Percentiles rank a stretch among this genome's conserved stretches.
Evolutionary conservation across 192 early-diverging fungal genomes (phyloP).

Genomic region (Entomortierella chlamydospora): DNA sequence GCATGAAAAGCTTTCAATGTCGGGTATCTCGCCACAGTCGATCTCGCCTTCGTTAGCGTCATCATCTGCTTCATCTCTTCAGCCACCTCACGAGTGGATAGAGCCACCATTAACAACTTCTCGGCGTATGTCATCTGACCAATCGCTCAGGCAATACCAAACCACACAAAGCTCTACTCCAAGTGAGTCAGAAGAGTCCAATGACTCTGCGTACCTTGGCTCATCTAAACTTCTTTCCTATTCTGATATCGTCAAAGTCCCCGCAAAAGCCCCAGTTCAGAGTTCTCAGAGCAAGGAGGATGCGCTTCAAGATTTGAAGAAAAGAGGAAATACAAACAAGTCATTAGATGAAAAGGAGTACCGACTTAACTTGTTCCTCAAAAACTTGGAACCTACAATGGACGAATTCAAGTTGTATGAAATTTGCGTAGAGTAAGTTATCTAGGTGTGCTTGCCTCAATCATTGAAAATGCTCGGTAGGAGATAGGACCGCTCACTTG

Average conservation of each 20-base stretch:
- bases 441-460: too few species aligned
- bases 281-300: neutral
- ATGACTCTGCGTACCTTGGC: neutral
- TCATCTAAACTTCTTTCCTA: conserved; percentile 15
- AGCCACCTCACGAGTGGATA: conserved; percentile 7
- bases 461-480: neutral
- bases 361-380: conserved; percentile 39
- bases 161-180: neutral
- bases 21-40: conserved; percentile 9
- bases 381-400: conserved; percentile 46
- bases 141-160: neutral
- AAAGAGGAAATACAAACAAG: conserved; percentile 46
- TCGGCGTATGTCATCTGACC: neutral
- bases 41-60: conserved; percentile 18
- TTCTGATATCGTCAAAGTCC: conserved; percentile 34
- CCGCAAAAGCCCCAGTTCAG: conserved; percentile 6
- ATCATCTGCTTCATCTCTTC: conserved; percentile 11
- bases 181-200: neutral
- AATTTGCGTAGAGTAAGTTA: conserved; percentile 44
- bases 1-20: conserved; percentile 22
- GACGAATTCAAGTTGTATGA: conserved; percentile 43
- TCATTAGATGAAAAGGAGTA: conserved; percentile 45
- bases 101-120: neutral
- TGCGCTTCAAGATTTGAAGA: conserved; percentile 22
- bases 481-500: neutral